Evolutionary conservation across 2,329 filamentous ascomycete genomes (phyloP), one percentile per base, ranked within the genome.

Genomic region (Pseudocercospora ulei): DNA sequence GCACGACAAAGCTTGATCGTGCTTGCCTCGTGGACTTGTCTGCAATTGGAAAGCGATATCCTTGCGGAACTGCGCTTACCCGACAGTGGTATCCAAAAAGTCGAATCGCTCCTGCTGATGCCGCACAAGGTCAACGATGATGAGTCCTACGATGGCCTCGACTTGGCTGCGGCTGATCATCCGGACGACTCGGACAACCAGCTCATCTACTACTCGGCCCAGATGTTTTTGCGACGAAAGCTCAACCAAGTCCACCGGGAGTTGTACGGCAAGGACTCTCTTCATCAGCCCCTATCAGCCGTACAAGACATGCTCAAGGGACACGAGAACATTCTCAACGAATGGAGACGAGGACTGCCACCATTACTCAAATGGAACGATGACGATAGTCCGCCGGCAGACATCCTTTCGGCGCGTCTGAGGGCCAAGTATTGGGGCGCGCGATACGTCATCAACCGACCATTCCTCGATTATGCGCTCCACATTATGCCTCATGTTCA

Each of bases 381-480:
- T 43, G 62, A 69, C 1, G 83, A 93, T 38, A 69, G 70, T 3
- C 84, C 85, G 1, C 74, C 86, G 0, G 60, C 56, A 0, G 78
- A 94, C 33, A 86, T 96, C 43, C 76, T 95, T 9, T 70, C 76
- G 7, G 88, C 88, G 19, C 76, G 90, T 13, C 69, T 96, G 45
- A 78, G 88, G 26, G 90, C 83, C 8, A 96, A 98, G 60, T 96
- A 90, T 61, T 96, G 88, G 69, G 90, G 90, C 12, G 87, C 85
- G 0, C 75, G 81, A 48, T 86, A 92, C 46, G 87, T 96, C 56
- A 87, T 88, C 16, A 82, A 90, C 58, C 75, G 90, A 14, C 84
- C 83, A 1, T 85, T 88, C 43, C 61, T 80, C 12, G 72, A 75
- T 50, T 69, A 74, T 39, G 72, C 71, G 2, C 65, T 78, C 2